Evolutionary conservation across 108 stramenopile species (phyloP).

Genomic region (Fistulifera pelliculosa): DNA sequence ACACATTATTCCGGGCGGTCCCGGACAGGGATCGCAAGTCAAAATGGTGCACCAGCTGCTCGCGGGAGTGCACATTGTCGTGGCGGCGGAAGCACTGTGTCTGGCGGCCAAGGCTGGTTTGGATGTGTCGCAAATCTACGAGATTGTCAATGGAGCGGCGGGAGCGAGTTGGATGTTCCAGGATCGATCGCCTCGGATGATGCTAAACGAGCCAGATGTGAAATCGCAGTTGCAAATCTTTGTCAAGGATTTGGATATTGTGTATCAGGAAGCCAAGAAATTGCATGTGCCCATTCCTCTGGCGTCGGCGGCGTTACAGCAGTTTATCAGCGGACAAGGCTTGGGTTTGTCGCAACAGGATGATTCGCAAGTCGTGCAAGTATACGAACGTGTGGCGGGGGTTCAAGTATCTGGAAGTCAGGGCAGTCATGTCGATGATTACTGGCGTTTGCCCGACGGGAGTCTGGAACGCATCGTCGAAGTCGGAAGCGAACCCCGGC

Average conservation of each 20-base stretch:
- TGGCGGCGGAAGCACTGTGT: constrained; percentile 57
- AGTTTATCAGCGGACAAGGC: constrained; percentile 48
- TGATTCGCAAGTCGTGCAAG: constrained; percentile 67
- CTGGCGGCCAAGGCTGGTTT: constrained; percentile 68
- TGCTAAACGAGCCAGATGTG: constrained; percentile 29
- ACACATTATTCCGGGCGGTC: constrained; percentile 57
- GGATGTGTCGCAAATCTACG: constrained; percentile 56
- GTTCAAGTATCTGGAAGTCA: constrained; percentile 32
- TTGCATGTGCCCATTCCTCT: constrained; percentile 49
- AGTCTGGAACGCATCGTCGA: constrained; percentile 43
- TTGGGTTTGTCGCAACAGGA: constrained; percentile 52
- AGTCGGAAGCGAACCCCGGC: constrained; percentile 42
- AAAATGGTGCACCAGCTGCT: constrained; percentile 76
- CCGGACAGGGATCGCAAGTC: constrained; percentile 56
- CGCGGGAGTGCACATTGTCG: constrained; percentile 67
- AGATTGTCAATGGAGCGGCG: constrained; percentile 67
- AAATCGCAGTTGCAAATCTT: constrained; percentile 54
- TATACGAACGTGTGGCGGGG: constrained; percentile 55
- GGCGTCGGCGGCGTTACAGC: constrained; percentile 55
- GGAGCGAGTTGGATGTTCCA: constrained; percentile 72
- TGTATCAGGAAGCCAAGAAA: constrained; percentile 49
- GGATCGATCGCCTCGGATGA: constrained; percentile 65
- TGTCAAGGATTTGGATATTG: constrained; percentile 78
- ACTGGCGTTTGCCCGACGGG: constrained; percentile 43
- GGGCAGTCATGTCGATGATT: constrained; percentile 36